phyloP scores from a whole-genome alignment of 345 rosid species.

The Salix caprea region DNA sequence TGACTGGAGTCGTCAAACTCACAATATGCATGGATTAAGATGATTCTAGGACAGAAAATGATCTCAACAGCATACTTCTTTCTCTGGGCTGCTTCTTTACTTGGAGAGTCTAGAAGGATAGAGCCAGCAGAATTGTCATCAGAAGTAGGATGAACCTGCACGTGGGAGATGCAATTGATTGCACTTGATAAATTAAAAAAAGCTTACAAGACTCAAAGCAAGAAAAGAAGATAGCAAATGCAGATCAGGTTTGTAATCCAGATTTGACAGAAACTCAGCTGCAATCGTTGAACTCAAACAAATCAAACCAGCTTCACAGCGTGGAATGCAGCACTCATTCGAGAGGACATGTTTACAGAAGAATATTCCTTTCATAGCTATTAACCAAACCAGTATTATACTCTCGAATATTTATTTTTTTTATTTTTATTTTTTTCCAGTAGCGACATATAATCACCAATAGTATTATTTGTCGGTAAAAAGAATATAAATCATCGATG shows the following conservation, averaged over 20 bases:
- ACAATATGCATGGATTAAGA: background rate
- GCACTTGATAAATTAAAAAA: background rate
- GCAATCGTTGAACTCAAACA: background rate
- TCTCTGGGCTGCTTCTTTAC: conserved; percentile 27
- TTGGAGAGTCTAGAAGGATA: conserved; percentile 26
- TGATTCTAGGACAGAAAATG: background rate
- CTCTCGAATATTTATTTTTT: background rate
- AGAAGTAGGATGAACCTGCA: conserved; percentile 62
- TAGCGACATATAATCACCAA: no score
- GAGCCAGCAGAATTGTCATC: conserved; percentile 44
- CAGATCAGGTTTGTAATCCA: background rate
- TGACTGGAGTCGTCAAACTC: background rate
- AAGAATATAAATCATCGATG: no score
- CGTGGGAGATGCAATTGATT: conserved; percentile 19
- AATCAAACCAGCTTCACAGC: background rate
- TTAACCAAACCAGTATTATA: background rate
- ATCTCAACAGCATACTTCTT: conserved; percentile 41
- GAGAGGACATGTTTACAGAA: background rate
- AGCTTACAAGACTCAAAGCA: background rate
- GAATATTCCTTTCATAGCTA: background rate
- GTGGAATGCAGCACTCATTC: background rate
- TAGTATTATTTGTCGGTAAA: no score
- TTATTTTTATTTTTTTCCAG: no score
- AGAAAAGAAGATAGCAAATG: background rate
- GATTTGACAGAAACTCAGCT: background rate